Conservation (phyloP, 352 stramenopile genomes). For the Phytophthora fragariae region DNA sequence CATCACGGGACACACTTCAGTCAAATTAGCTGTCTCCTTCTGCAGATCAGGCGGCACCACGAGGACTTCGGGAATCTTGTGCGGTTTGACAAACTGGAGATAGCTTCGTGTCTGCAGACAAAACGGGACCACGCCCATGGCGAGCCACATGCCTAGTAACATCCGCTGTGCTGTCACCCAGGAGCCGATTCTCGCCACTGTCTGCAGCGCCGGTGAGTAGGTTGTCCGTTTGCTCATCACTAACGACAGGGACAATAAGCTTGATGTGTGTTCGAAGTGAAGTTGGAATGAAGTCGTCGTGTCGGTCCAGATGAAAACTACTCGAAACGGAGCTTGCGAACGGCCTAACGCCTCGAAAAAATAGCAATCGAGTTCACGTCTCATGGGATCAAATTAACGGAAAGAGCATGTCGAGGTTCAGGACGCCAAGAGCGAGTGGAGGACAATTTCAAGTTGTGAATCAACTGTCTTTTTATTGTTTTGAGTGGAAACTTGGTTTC, state of each 20-base stretch:
- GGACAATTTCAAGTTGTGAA: no score
- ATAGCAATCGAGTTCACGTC: background rate
- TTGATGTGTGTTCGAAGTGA: background rate
- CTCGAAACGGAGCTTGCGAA: background rate
- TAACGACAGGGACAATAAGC: background rate
- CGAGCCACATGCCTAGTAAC: conserved; percentile 23
- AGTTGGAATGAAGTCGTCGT: background rate
- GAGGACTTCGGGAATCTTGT: conserved; percentile 25
- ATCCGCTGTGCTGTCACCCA: conserved; percentile 8
- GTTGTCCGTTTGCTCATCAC: background rate
- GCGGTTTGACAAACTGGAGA: conserved; percentile 26
- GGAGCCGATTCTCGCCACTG: no score
- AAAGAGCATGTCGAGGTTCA: no score
- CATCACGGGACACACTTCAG: conserved; percentile 9
- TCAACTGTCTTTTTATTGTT: no score
- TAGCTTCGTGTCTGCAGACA: conserved; percentile 33
- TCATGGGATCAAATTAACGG: background rate
- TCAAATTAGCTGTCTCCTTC: conserved; percentile 13
- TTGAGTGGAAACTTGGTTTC: no score
- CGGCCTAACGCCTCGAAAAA: background rate
- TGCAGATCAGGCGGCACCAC: conserved; percentile 1
- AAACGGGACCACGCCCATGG: conserved; percentile 20
- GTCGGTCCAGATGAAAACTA: background rate
- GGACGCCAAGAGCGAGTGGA: no score
- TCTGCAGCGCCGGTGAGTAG: background rate